Percentiles rank a stretch among this genome's conserved stretches.
Evolutionary conservation across 805 yeast genomes (phyloP).

Genomic region (Danielia oregonensis): DNA sequence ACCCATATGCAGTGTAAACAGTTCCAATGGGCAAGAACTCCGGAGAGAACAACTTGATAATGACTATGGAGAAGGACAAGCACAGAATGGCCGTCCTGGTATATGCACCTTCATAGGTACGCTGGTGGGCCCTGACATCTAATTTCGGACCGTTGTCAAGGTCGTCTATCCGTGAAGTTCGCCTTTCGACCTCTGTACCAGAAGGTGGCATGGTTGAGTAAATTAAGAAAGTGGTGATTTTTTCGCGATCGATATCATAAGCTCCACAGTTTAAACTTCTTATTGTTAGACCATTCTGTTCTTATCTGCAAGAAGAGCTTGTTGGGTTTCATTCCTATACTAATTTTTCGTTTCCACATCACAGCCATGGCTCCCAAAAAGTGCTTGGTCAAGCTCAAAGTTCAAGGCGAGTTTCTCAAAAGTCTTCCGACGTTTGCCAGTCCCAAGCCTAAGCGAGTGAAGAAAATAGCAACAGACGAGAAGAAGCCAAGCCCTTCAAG

Average conservation of each 20-base stretch:
- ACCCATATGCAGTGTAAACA: slow-evolving; percentile 61
- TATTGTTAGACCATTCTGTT: too few species aligned
- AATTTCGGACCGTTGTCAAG: slow-evolving; percentile 39
- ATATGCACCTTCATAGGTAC: slow-evolving; percentile 85
- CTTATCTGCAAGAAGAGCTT: too few species aligned
- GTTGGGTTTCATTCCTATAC: too few species aligned
- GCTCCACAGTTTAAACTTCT: too few species aligned
- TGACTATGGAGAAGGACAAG: slow-evolving; percentile 59
- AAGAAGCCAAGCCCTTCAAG: slow-evolving; percentile 13
- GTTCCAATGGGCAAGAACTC: slow-evolving; percentile 68
- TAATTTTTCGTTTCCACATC: too few species aligned
- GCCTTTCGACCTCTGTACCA: neutral
- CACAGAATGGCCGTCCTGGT: slow-evolving; percentile 68
- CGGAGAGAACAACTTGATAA: slow-evolving; percentile 58
- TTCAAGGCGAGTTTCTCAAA: slow-evolving; percentile 26
- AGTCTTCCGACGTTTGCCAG: slow-evolving; percentile 34
- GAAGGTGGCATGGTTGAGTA: too few species aligned
- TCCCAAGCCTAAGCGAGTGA: slow-evolving; percentile 23
- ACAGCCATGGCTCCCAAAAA: slow-evolving; percentile 37
- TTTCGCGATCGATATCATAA: too few species aligned
- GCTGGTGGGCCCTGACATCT: slow-evolving; percentile 65
- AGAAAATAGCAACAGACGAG: slow-evolving; percentile 31
- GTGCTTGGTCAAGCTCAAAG: slow-evolving; percentile 30
- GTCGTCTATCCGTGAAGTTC: slow-evolving; percentile 29
- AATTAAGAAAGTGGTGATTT: too few species aligned